phyloP scores from a whole-genome alignment of 371 early-diverging fungal genomes.

The Syncephalastrum racemosum region DNA sequence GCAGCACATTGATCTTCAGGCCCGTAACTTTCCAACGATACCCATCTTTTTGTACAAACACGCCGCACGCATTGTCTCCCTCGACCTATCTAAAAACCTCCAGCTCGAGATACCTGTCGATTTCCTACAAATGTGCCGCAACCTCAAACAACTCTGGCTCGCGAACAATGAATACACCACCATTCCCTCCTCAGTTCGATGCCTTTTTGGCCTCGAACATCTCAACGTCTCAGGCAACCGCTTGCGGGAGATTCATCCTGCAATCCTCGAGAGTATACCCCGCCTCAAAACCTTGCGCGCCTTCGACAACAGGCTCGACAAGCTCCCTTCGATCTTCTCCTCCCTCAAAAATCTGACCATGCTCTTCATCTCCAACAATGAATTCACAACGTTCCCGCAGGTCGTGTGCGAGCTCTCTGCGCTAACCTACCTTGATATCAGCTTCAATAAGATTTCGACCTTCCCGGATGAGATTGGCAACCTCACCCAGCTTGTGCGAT shows the following conservation, averaged over 20 bases:
- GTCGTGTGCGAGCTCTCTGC: conserved; percentile 56
- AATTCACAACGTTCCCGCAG: conserved; percentile 63
- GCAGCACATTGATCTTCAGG: conserved; percentile 64
- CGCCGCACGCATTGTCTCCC: conserved; percentile 60
- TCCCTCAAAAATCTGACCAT: conserved; percentile 56
- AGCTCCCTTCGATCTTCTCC: conserved; percentile 60
- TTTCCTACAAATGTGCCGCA: conserved; percentile 71
- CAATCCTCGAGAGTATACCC: conserved; percentile 57
- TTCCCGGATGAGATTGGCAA: conserved; percentile 77
- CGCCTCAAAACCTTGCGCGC: conserved; percentile 62
- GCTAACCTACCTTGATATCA: conserved; percentile 76
- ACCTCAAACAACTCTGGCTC: conserved; percentile 66
- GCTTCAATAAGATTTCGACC: conserved; percentile 76
- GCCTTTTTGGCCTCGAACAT: conserved; percentile 55
- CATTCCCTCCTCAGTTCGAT: conserved; percentile 61
- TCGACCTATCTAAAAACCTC: conserved; percentile 74
- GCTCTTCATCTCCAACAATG: conserved; percentile 80
- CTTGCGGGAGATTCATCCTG: conserved; percentile 58
- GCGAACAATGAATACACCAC: conserved; percentile 63
- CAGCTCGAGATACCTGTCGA: conserved; percentile 71
- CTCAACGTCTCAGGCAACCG: conserved; percentile 81
- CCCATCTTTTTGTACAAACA: conserved; percentile 76
- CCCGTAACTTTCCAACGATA: conserved; percentile 68
- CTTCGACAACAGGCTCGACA: conserved; percentile 72
- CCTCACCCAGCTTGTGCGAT: conserved; percentile 52